Evolutionary conservation across 352 stramenopile species (phyloP), one percentile per base, ranked within the genome.

Genomic region (Blastocystis sp.): DNA sequence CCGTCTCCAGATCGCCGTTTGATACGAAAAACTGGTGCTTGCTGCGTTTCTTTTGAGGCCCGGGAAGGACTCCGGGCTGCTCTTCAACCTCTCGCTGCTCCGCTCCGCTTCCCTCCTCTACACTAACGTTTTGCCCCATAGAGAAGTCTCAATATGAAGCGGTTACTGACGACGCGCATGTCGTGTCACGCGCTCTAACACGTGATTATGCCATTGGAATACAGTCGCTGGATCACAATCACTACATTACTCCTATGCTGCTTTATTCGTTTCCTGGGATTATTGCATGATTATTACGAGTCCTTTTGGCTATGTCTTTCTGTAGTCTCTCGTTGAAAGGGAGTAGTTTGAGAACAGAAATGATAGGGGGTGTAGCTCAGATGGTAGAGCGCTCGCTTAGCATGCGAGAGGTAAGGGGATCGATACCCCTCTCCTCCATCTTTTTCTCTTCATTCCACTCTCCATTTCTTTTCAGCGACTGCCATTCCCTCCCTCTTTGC

Each of bases 311-410:
- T 14, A 14, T 57, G 48, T 7, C 6, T 7, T 57, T 7, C 14
- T 7, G 48, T 17, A 57, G 48, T 57, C 14, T 7, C 48, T 57
- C 28, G 28, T 57, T 57, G 6, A 57, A 57, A 14, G 6, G 48
- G 48, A 14, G 48, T 57, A 57, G 48, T 7, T 57, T 57, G 6
- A 1, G 38, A 66, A 40, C 34, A 0, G 38, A 40, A n/a, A 43
- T 28, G 21, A 42, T 54, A 60, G 42, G 74, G 52, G 42, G 61
- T 69, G 42, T 84, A 68, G 74, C 61, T 69, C 52, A 84, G 74
- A 68, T 84, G 38, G 54, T 84, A 84, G 74, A 69, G 48, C 61
- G 42, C 74, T 84, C 61, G 74, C 74, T 84, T 84, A 84, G 38
- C 54, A 84, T 84, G 74, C 52, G 54, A 84, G 74, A 68, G 54